Evolutionary conservation across 1,284 basidiomycete genomes (phyloP).

Genomic region (Puccinia triticina): DNA sequence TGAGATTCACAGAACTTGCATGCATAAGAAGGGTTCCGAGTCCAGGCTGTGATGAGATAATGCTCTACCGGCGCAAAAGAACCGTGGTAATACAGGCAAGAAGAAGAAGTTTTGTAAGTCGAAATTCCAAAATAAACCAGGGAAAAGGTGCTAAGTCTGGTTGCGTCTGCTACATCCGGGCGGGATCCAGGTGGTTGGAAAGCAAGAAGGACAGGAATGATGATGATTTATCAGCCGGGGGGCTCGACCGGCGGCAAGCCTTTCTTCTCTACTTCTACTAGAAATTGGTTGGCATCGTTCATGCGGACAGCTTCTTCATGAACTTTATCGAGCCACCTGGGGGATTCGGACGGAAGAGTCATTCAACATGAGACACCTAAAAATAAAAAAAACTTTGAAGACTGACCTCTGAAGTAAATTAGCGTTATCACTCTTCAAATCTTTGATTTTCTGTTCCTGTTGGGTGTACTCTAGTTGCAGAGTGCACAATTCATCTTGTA

Average conservation of each 20-base stretch:
- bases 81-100: neutral
- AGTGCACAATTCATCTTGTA: slow-evolving; percentile 91
- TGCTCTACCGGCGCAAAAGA: neutral
- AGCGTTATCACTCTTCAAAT: slow-evolving; percentile 86
- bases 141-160: neutral
- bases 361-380: neutral
- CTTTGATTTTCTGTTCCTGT: slow-evolving; percentile 81
- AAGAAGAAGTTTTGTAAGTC: neutral
- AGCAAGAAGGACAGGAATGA: too few species aligned
- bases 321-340: slow-evolving; percentile 83
- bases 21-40: too few species aligned
- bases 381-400: neutral
- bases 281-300: slow-evolving; percentile 68
- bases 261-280: slow-evolving; percentile 49
- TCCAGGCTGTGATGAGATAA: too few species aligned
- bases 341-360: neutral
- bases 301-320: slow-evolving; percentile 89
- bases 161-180: too few species aligned
- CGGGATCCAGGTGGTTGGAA: neutral
- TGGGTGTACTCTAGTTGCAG: slow-evolving; percentile 85
- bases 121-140: neutral
- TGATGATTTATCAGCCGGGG: neutral
- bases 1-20: too few species aligned
- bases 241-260: slow-evolving; percentile 37
- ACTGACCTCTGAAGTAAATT: slow-evolving; percentile 76